Base-by-base conservation (phyloP, 192 early-diverging fungal genomes). In the Ramicandelaber brevisporus region DNA sequence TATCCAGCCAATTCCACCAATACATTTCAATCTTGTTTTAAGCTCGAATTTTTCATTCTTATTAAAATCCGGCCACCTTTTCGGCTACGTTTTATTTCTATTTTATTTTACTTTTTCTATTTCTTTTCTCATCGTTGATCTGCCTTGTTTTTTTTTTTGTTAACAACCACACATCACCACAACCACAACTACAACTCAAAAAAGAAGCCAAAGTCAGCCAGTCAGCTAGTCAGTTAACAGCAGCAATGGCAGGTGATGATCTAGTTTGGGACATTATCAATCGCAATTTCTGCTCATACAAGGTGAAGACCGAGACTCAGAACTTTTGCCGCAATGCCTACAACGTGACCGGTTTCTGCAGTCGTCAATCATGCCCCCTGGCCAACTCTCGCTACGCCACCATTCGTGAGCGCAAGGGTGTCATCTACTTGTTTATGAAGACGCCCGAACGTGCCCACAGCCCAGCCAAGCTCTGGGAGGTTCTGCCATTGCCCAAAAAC, bases 211-310 rank as follows among this genome's bases (percentile, higher is more conserved):
- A 25, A 21, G 52, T 57, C 49, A 57, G 52, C 30, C 51, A 57
- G n/a, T n/a, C n/a, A n/a, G n/a, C n/a, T n/a, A n/a, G n/a, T n/a
- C n/a, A n/a, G n/a, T n/a, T n/a, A n/a, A n/a, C n/a, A n/a, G n/a
- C n/a, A n/a, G n/a, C n/a, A n/a, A n/a, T n/a, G n/a, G n/a, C n/a
- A n/a, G n/a, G 49, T 44, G 74, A 78, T 62, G 65, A 84, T 40
- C 57, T 93, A 22, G 75, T 97, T 39, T 97, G 90, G 90, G 69
- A 81, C 40, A 78, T 85, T 27, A 83, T 97, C 30, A 86, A 81
- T 47, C 70, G 82, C 59, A 72, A 89, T 46, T 97, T 97, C 47
- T 97, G 90, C 42, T 88, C 86, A 9, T 97, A 73, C 67, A 97
- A 93, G 77, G 73, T 90, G 61, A 87, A 86, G 73, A 87, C 88